Base-by-base conservation (phyloP, 108 stramenopile species). In the Nitzschia sp. region DNA sequence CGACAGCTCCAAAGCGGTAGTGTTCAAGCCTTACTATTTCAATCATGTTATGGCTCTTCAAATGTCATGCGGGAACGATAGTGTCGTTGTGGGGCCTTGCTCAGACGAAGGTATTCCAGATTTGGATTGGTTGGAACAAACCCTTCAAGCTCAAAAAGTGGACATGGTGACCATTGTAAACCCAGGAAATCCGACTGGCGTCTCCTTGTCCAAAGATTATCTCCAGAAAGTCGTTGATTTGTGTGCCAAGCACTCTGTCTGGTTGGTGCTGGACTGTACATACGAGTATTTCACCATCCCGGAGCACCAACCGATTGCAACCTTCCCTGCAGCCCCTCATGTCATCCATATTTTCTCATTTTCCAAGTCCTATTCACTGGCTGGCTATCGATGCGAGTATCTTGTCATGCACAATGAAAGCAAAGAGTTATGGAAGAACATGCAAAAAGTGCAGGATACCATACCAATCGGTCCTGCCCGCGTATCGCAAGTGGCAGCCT, bases 311-410 rank as follows among this genome's bases (percentile, higher is more conserved):
- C 51, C 67, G 24, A 29, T 63, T 71, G 41, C 70, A 20, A 75
- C 69, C 71, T 86, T 87, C 63, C 73, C 75, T 25, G 67, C 77
- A 39, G 79, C 82, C 24, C 76, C 81, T 11, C 87, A 91, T 57
- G 89, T 95, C 5, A 74, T 95, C 20, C 87, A 93, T 73, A 82
- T 94, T n/a, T 95, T 92, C 63, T 87, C 85, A 46, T 91, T 95
- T 66, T 82, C 80, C 53, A 94, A 96, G 74, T 84, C 89, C 12
- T 97, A 88, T 57, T 84, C 94, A 3, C 60, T 98, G 77, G 93
- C 95, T 9, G 97, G 97, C 38, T 98, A 93, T 81, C 84, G 97
- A 5, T 91, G 95, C 11, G 97, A 96, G 17, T 96, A 96, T 57
- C 39, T 94, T 10, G 85, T 82, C 8, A 37, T 90, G 11, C 77